phyloP scores from a whole-genome alignment of 805 yeast genomes.

The Ogataea siamensis region DNA sequence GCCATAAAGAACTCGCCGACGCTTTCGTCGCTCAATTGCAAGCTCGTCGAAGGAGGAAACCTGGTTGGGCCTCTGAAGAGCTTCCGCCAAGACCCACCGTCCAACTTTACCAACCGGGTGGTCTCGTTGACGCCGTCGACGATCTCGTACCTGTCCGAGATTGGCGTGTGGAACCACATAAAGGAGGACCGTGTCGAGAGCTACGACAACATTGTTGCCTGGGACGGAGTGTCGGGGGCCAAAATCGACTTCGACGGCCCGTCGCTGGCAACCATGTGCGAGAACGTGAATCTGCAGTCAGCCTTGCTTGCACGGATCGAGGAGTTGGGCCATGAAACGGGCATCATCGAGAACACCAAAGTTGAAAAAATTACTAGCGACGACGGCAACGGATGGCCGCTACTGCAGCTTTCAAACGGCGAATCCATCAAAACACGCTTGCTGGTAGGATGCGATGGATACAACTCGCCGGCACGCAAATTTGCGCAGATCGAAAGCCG shows the following conservation, averaged over 20 bases:
- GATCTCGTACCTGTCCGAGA: conserved; percentile 57
- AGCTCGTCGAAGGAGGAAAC: conserved; percentile 71
- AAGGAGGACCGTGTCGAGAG: conserved; percentile 68
- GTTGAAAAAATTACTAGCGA: conserved; percentile 54
- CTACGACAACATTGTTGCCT: conserved; percentile 79
- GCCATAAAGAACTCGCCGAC: conserved; percentile 70
- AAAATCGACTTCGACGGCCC: conserved; percentile 68
- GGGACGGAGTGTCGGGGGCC: conserved; percentile 78
- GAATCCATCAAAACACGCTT: conserved; percentile 61
- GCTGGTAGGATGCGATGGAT: conserved; percentile 95
- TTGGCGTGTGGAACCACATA: conserved; percentile 76
- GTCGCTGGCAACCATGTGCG: conserved; percentile 80
- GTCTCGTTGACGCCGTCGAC: conserved; percentile 85
- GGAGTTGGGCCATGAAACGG: conserved; percentile 39
- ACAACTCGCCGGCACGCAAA: conserved; percentile 85
- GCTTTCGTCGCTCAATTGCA: conserved; percentile 58
- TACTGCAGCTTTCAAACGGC: conserved; percentile 66
- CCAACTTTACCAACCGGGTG: conserved; percentile 70
- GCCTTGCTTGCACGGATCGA: conserved; percentile 57
- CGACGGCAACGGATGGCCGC: conserved; percentile 64
- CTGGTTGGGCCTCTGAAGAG: conserved; percentile 45
- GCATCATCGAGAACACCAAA: conserved; percentile 62
- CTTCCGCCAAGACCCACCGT: conserved; percentile 46
- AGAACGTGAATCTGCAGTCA: conserved; percentile 79
- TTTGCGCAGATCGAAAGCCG: conserved; percentile 79